Conservation (phyloP, 2,329 filamentous ascomycete genomes). For the Aspergillus quadricinctus region DNA sequence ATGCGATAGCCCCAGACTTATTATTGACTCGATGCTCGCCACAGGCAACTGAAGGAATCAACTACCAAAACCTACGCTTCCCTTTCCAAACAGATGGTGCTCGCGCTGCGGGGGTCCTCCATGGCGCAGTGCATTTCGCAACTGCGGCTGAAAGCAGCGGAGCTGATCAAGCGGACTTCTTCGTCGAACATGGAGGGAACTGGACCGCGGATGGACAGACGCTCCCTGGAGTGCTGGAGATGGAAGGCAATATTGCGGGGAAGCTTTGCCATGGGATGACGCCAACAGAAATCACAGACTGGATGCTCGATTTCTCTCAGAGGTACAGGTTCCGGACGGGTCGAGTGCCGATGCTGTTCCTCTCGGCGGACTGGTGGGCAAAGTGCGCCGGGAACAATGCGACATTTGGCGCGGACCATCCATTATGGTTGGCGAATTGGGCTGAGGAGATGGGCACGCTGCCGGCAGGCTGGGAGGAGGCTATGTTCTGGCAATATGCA, state of each 20-base stretch:
- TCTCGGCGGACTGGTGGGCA: slow-evolving; percentile 7
- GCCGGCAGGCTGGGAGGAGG: slow-evolving; percentile 5
- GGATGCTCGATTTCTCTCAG: slow-evolving; percentile 8
- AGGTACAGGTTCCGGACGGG: slow-evolving; percentile 3
- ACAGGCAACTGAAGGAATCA: too few relatives aligned
- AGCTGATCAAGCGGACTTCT: slow-evolving; percentile 6
- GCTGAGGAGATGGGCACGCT: slow-evolving; percentile 7
- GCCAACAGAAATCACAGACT: slow-evolving; percentile 5
- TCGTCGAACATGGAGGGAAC: slow-evolving; percentile 8
- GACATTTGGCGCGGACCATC: slow-evolving; percentile 4
- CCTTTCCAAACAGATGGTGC: neutral
- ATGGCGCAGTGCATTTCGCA: slow-evolving; percentile 10
- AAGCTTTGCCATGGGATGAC: slow-evolving; percentile 9
- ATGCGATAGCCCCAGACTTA: too few relatives aligned
- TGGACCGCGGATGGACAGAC: slow-evolving; percentile 6
- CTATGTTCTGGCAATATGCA: slow-evolving; percentile 8
- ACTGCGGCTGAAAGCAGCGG: slow-evolving; percentile 5
- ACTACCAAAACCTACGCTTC: neutral
- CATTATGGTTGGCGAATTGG: slow-evolving; percentile 11
- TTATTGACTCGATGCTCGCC: too few relatives aligned
- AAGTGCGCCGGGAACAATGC: slow-evolving; percentile 6
- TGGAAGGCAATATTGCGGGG: slow-evolving; percentile 10
- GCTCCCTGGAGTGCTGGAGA: slow-evolving; percentile 8
- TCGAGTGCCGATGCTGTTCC: slow-evolving; percentile 3
- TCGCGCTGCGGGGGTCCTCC: neutral